Evolutionary conservation across 2,329 filamentous ascomycete species (phyloP), one percentile per base, ranked within the genome.

Genomic region (Periglandula ipomoeae): DNA sequence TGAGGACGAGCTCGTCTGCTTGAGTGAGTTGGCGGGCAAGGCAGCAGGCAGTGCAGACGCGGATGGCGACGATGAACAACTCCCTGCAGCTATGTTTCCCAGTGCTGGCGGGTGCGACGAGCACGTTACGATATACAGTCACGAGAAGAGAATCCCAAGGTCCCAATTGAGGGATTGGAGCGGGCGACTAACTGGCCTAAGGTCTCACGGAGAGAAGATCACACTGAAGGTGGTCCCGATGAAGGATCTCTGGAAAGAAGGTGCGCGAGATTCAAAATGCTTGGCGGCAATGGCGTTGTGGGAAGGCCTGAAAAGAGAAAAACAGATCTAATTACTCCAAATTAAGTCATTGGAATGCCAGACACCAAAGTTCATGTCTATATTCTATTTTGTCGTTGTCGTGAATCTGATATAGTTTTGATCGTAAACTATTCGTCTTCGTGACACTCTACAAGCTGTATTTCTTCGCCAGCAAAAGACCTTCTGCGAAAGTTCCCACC

Each of bases 401-500:
- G n/a, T n/a, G n/a, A n/a, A n/a, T n/a, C n/a, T n/a, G n/a, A n/a
- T n/a, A n/a, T n/a, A n/a, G n/a, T n/a, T n/a, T n/a, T n/a, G n/a
- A n/a, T n/a, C n/a, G n/a, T n/a, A n/a, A n/a, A n/a, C n/a, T n/a
- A n/a, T n/a, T n/a, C n/a, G 8, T 9, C 27, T 11, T 35, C 42
- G 11, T 11, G 10, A 35, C 13, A 10, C 24, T 17, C 40, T 52
- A 72, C 22, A 77, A 59, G 55, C 68, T 70, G 49, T 77, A 70
- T 53, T 67, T 66, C 69, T 81, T 85, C 19, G 84, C 84, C 53
- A 88, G 68, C 60, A 90, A 81, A 51, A 91, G 82, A 0, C 87
- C 87, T 64, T 91, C 86, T 0, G 87, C 87, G 41, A 91, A 66
- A 5, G 85, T 87, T 1, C 84, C 87, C 2, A 91, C 82, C 35